Evolutionary conservation across 768 basidiomycete genomes (phyloP).

Genomic region (Royoungia palumana): DNA sequence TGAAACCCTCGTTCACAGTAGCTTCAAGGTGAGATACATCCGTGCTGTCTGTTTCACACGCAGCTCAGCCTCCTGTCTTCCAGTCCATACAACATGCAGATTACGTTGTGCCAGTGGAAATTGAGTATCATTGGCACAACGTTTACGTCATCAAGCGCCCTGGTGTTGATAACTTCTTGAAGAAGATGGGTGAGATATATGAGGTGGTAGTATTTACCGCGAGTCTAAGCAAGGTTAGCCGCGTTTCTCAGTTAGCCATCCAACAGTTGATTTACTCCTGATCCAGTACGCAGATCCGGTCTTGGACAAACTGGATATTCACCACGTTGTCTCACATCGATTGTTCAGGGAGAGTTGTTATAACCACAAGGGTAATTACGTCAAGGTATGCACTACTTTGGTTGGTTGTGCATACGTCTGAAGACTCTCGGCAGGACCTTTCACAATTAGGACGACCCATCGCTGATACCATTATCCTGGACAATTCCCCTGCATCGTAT

Average conservation of each 20-base stretch:
- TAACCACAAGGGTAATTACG: slow-evolving; percentile 98
- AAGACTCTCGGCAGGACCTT: slow-evolving; percentile 65
- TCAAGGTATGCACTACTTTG: slow-evolving; percentile 66
- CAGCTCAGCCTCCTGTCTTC: slow-evolving; percentile 10
- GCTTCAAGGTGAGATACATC: slow-evolving; percentile 77
- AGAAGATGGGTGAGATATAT: slow-evolving; percentile 98
- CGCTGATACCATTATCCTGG: slow-evolving; percentile 92
- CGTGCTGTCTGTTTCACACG: background rate
- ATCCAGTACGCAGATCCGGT: slow-evolving; percentile 96
- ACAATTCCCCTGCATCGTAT: slow-evolving; percentile 98
- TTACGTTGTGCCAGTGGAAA: slow-evolving; percentile 98
- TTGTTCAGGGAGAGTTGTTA: slow-evolving; percentile 98
- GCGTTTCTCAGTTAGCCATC: background rate
- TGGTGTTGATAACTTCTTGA: slow-evolving; percentile 94
- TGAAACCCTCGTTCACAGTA: slow-evolving; percentile 95
- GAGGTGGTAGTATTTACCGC: slow-evolving; percentile 99
- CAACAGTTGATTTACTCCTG: slow-evolving; percentile 9
- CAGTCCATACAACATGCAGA: slow-evolving; percentile 94
- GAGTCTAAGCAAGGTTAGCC: slow-evolving; percentile 87
- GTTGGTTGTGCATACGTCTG: background rate
- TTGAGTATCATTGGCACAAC: slow-evolving; percentile 97
- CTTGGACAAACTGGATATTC: slow-evolving; percentile 91
- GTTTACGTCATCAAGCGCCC: slow-evolving; percentile 99
- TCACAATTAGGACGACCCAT: slow-evolving; percentile 96
- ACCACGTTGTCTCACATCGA: slow-evolving; percentile 89